phyloP scores from a whole-genome alignment of 1,284 basidiomycete genomes.

The Neonothopanus nambi region DNA sequence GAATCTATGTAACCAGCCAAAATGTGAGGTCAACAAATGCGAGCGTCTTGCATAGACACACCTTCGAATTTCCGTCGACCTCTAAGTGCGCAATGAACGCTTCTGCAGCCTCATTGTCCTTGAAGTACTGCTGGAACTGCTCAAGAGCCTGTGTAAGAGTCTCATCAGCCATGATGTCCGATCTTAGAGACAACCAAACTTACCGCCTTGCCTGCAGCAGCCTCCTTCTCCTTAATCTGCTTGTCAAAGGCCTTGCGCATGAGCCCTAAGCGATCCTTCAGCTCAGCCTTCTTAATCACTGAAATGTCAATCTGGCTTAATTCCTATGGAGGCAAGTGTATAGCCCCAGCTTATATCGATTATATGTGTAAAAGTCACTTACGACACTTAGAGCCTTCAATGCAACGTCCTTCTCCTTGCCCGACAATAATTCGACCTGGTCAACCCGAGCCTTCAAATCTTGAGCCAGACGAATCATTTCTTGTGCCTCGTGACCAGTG shows the following conservation, averaged over 20 bases:
- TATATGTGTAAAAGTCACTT: conserved; percentile 30
- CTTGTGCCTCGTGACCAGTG: conserved; percentile 90
- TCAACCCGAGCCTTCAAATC: conserved; percentile 68
- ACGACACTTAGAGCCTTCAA: conserved; percentile 84
- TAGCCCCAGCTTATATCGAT: not conserved
- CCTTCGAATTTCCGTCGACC: conserved; percentile 82
- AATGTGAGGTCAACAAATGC: not conserved
- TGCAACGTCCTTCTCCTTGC: conserved; percentile 82
- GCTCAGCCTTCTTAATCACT: conserved; percentile 77
- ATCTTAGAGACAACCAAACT: conserved; percentile 19
- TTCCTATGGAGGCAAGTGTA: conserved; percentile 51
- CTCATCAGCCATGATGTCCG: conserved; percentile 4
- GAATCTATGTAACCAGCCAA: conserved; percentile 45
- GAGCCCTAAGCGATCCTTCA: conserved; percentile 74
- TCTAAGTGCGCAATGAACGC: conserved; percentile 74
- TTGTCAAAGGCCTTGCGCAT: conserved; percentile 88
- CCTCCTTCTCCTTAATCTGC: conserved; percentile 80
- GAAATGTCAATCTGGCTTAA: conserved; percentile 91
- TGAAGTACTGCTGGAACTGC: conserved; percentile 70
- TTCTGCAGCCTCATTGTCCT: conserved; percentile 69
- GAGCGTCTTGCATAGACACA: conserved; percentile 28
- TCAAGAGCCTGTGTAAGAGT: conserved; percentile 64
- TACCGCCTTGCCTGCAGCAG: conserved; percentile 80
- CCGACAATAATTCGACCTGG: conserved; percentile 62
- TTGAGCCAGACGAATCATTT: conserved; percentile 74